Base-by-base conservation (phyloP, 306 rosid genomes). In the Bauhinia variegata region DNA sequence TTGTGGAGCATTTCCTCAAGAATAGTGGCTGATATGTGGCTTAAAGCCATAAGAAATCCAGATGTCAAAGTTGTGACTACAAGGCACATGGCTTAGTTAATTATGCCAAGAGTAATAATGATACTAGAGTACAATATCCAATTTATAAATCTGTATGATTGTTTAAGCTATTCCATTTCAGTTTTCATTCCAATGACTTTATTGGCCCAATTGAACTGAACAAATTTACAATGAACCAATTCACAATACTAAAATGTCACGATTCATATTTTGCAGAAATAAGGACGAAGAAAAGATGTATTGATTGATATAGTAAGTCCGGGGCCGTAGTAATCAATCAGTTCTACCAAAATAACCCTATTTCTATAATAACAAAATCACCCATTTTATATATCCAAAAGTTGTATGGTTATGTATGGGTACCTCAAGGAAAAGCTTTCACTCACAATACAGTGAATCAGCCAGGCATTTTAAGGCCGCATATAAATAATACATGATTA, bases 11-110 rank as follows among this genome's bases (percentile, higher is more conserved):
- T 90, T 69, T 95, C 99, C 11, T 90, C 96, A 1, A 60, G 99
- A 55, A 86, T 88, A 15, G 83, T 90, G 85, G 97, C 96, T 4
- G 95, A 88, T 56, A 88, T 91, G 99, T 95, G 99, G 99, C 97
- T 95, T 72, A 95, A 83, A 78, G 80, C 88, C 19, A 83, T 91
- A 72, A 83, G 97, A 74, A 95, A 95, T 71, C 99, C 97, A 57
- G 86, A 91, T 54, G 83, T 95, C 51, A 95, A 87, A 74, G 85
- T 95, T 51, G 60, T 87, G 41, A 71, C 23, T 43, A 39, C n/a
- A 8, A 36, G 41, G 28, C 2, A 1, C 28, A n/a, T n/a, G n/a
- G n/a, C n/a, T n/a, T n/a, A n/a, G 28, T 1, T 23, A 23, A 23
- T 23, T 23, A 23, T 23, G 28, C 28, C 2, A 23, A 23, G 28